Evolutionary conservation across 2,329 filamentous ascomycete species (phyloP).

Genomic region (Exophiala oligosperma): DNA sequence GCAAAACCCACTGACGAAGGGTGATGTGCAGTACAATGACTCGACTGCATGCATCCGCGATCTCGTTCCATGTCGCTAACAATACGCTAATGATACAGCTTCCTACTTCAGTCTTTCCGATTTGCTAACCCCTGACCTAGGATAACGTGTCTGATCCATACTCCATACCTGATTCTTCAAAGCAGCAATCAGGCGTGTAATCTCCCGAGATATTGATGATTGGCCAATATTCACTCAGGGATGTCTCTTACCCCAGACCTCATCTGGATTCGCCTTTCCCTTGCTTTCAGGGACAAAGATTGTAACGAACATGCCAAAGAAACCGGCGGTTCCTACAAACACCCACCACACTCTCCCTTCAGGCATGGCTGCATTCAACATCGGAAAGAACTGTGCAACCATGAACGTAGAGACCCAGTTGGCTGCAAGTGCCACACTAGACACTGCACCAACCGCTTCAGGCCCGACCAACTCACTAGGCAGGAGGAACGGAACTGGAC

Average conservation of each 20-base stretch:
- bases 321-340: slow-evolving; percentile 72
- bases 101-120: not conserved
- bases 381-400: slow-evolving; percentile 92
- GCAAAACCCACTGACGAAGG: not conserved
- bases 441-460: slow-evolving; percentile 86
- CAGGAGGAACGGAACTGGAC: slow-evolving; percentile 92
- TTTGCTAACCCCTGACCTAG: not conserved
- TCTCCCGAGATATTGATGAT: not conserved
- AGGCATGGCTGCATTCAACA: slow-evolving; percentile 74
- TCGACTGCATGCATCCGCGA: not conserved
- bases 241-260: slow-evolving; percentile 74
- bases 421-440: slow-evolving; percentile 80
- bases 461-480: slow-evolving; percentile 86
- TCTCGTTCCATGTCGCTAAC: not conserved
- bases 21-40: not conserved
- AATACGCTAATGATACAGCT: slow-evolving; percentile 13
- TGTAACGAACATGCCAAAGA: slow-evolving; percentile 70
- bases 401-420: slow-evolving; percentile 91
- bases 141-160: no score
- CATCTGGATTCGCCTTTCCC: slow-evolving; percentile 77
- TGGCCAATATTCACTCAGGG: not conserved
- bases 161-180: no score
- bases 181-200: no score
- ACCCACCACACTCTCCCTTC: slow-evolving; percentile 86
- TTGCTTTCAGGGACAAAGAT: slow-evolving; percentile 81